A percentile compares a stretch with the other conserved stretches of the same genome.
These are phyloP conservation scores for Turnera subulata DNA, from an alignment of 345 rosid genomes.

Conservation along the genomic window DNA sequence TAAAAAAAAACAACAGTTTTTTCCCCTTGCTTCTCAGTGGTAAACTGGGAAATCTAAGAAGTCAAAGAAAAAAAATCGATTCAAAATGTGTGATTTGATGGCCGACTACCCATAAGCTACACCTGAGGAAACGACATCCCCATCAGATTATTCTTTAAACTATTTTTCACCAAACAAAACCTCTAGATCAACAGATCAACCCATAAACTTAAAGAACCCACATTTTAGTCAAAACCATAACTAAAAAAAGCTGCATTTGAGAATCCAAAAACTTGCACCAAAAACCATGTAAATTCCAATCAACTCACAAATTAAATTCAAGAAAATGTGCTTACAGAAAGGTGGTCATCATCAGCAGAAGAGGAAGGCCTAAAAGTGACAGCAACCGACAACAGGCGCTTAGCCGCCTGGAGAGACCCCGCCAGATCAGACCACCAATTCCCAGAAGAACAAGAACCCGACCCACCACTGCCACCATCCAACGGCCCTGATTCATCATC, in stretches of 20 bases:
- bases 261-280: background rate
- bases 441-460: constrained; percentile 16
- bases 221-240: background rate
- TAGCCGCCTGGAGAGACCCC: constrained; percentile 50
- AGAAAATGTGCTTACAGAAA: constrained; percentile 46
- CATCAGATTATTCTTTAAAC: too few relatives aligned
- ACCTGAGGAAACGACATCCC: too few relatives aligned
- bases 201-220: background rate
- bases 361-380: constrained; percentile 25
- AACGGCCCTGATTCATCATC: constrained; percentile 8
- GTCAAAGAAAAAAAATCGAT: too few relatives aligned
- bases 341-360: too few relatives aligned
- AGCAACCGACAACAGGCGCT: constrained; percentile 50
- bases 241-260: background rate
- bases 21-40: too few relatives aligned
- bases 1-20: too few relatives aligned
- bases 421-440: constrained; percentile 68
- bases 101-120: too few relatives aligned
- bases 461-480: constrained; percentile 4
- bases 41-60: too few relatives aligned
- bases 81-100: too few relatives aligned
- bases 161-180: background rate
- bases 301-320: background rate
- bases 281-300: background rate
- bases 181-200: background rate